These are phyloP conservation scores for Myxozyma mucilagina DNA, from an alignment of 805 yeast species.

Conservation along the genomic window DNA sequence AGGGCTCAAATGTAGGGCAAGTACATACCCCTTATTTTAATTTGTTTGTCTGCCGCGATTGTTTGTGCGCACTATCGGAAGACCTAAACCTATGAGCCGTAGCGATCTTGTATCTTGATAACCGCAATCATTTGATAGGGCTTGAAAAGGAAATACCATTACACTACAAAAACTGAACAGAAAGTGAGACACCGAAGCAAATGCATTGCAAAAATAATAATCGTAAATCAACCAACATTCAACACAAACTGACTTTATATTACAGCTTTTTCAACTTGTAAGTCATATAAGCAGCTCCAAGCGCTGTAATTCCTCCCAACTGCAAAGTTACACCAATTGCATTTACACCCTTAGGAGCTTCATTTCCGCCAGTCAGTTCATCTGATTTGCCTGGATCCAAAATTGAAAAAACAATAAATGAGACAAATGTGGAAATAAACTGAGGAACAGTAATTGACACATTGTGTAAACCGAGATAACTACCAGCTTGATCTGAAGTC, in stretches of 20 bases:
- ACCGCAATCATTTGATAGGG: no score
- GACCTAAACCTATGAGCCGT: no score
- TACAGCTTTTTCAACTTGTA: constrained; percentile 13
- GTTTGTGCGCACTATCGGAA: neutral
- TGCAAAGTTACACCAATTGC: constrained; percentile 44
- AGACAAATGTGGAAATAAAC: constrained; percentile 43
- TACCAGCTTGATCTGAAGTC: constrained; percentile 39
- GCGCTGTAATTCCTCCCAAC: constrained; percentile 42
- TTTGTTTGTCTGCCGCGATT: neutral
- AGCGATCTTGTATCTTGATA: no score
- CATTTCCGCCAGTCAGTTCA: constrained; percentile 33
- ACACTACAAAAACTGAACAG: neutral
- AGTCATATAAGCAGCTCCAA: constrained; percentile 40
- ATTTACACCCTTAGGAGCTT: constrained; percentile 37
- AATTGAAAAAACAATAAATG: constrained; percentile 41
- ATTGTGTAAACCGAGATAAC: constrained; percentile 45
- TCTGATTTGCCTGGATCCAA: constrained; percentile 30
- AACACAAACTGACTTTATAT: neutral
- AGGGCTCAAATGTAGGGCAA: constrained; percentile 3
- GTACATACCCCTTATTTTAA: neutral
- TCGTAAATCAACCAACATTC: neutral
- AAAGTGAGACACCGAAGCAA: neutral
- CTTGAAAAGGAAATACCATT: neutral
- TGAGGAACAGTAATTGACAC: constrained; percentile 45
- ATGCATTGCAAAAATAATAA: no score